Conservation (phyloP, 192 early-diverging fungal species). For the Coemansia sp. region DNA sequence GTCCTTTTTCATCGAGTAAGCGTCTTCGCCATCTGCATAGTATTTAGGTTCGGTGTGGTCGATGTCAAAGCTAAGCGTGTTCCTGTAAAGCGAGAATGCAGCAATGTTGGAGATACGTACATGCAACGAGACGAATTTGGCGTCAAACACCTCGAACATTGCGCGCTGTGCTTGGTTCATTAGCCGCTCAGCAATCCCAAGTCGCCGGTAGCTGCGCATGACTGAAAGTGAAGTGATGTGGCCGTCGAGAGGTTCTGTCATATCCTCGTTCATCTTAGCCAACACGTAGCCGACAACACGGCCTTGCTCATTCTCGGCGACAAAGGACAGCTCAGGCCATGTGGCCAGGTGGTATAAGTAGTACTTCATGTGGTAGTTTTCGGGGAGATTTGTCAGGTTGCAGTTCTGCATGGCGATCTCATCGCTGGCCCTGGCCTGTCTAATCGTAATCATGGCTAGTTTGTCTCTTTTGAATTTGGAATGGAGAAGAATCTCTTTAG, state of each 20-base stretch:
- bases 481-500: background rate
- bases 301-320: constrained; percentile 90
- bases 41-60: constrained; percentile 93
- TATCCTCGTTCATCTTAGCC: constrained; percentile 95
- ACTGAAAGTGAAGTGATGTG: constrained; percentile 98
- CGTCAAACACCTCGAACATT: constrained; percentile 87
- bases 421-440: constrained; percentile 40
- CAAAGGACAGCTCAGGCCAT: constrained; percentile 92
- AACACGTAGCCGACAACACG: constrained; percentile 97
- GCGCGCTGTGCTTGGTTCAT: constrained; percentile 85
- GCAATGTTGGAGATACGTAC: constrained; percentile 93
- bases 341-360: constrained; percentile 81
- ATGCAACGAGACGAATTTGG: constrained; percentile 89
- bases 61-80: constrained; percentile 86
- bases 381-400: constrained; percentile 95
- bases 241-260: constrained; percentile 73
- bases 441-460: constrained; percentile 50
- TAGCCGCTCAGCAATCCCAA: constrained; percentile 96
- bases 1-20: constrained; percentile 68
- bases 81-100: constrained; percentile 89
- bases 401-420: constrained; percentile 90
- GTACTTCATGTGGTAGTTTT: constrained; percentile 99
- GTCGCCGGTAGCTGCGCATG: constrained; percentile 91
- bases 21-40: constrained; percentile 97
- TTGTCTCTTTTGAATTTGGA: background rate